Conservation (phyloP, 176 grass and related monocot genomes). For the Lolium perenne region DNA sequence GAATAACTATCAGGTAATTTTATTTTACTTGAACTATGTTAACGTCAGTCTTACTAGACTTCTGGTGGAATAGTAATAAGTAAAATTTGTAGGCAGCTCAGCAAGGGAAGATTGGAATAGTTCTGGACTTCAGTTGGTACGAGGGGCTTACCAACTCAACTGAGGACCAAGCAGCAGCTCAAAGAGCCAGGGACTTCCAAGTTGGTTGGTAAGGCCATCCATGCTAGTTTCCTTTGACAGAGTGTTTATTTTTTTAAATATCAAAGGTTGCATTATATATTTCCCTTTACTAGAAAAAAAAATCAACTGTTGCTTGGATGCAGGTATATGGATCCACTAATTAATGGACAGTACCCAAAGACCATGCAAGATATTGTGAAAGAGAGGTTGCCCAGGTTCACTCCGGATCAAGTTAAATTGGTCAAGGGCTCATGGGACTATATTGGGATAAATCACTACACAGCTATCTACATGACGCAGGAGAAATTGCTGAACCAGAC, state of each 20-base stretch:
- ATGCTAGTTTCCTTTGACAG: slow-evolving; percentile 27
- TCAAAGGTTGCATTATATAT: neutral
- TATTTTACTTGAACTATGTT: slow-evolving; percentile 10
- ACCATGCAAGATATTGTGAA: slow-evolving; percentile 74
- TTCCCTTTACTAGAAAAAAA: neutral
- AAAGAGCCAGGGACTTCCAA: slow-evolving; percentile 90
- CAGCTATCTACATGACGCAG: slow-evolving; percentile 65
- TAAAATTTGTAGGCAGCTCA: slow-evolving; percentile 51
- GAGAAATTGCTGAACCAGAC: slow-evolving; percentile 39
- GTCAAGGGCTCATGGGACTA: slow-evolving; percentile 87
- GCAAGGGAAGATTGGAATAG: slow-evolving; percentile 71
- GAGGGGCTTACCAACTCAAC: slow-evolving; percentile 64
- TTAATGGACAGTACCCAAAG: slow-evolving; percentile 68
- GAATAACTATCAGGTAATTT: slow-evolving; percentile 66
- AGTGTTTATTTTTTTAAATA: neutral
- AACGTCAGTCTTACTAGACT: neutral
- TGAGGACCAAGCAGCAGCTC: slow-evolving; percentile 68
- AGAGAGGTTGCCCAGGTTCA: slow-evolving; percentile 69
- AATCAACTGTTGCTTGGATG: neutral
- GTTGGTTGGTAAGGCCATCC: slow-evolving; percentile 70
- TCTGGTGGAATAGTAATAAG: neutral
- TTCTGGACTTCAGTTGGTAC: slow-evolving; percentile 71
- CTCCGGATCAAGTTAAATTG: slow-evolving; percentile 68
- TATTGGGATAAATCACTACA: slow-evolving; percentile 85
- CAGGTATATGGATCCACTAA: slow-evolving; percentile 81